Percentiles rank a stretch among this genome's conserved stretches.
phyloP scores from a whole-genome alignment of 352 stramenopile species.

The Phytophthora ohioensis region DNA sequence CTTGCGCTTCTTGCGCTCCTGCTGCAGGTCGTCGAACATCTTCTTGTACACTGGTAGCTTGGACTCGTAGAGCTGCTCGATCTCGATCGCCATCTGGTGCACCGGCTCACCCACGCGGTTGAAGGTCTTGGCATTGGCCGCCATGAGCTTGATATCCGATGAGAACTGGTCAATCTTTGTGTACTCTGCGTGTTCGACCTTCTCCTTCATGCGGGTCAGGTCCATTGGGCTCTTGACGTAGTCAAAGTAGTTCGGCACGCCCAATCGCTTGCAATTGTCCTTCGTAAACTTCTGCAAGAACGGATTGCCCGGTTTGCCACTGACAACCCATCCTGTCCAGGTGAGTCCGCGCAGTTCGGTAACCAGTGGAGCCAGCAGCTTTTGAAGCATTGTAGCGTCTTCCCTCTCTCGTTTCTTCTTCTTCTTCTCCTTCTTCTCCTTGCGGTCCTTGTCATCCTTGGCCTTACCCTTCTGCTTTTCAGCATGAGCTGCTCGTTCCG shows the following conservation, averaged over 20 bases:
- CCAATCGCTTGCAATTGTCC: conserved; percentile 86
- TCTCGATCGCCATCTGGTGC: conserved; percentile 85
- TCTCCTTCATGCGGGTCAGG: conserved; percentile 86
- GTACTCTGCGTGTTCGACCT: conserved; percentile 82
- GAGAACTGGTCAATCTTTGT: conserved; percentile 81
- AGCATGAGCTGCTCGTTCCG: conserved; percentile 46
- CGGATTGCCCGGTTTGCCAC: conserved; percentile 76
- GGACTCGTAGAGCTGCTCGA: conserved; percentile 78
- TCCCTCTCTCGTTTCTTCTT: conserved; percentile 84
- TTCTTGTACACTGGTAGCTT: conserved; percentile 72
- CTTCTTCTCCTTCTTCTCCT: conserved; percentile 89
- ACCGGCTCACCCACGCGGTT: conserved; percentile 85
- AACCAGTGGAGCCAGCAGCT: conserved; percentile 75
- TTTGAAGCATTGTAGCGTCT: conserved; percentile 73
- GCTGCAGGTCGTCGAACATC: conserved; percentile 82
- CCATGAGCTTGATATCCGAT: conserved; percentile 81
- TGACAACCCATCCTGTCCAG: conserved; percentile 79
- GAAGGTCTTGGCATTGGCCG: conserved; percentile 86
- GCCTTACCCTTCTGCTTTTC: conserved; percentile 60
- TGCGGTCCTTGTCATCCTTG: conserved; percentile 80
- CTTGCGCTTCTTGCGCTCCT: conserved; percentile 89
- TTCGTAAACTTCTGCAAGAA: conserved; percentile 89
- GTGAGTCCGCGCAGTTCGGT: conserved; percentile 72
- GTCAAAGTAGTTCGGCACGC: conserved; percentile 89
- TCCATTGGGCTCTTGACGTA: conserved; percentile 86